phyloP scores from a whole-genome alignment of 345 rosid species.

The Carallia pectinifolia region DNA sequence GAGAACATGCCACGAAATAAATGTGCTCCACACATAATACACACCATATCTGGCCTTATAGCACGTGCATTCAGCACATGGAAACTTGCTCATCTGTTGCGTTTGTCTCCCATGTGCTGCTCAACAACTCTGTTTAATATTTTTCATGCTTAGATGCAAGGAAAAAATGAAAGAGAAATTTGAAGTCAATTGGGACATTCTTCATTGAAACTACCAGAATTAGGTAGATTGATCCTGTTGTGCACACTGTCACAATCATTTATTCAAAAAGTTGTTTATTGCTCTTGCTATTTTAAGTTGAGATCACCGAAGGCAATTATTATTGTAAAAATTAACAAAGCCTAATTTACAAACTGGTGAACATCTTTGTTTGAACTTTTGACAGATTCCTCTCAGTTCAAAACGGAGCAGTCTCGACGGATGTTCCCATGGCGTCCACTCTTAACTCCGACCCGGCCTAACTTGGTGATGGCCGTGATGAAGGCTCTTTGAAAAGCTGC shows the following conservation, averaged over 20 bases:
- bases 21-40: too few relatives aligned
- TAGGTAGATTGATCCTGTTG: too few relatives aligned
- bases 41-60: too few relatives aligned
- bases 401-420: constrained; percentile 21
- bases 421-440: constrained; percentile 16
- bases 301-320: neutral
- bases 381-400: neutral
- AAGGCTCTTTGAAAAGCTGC: constrained; percentile 21
- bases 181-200: neutral
- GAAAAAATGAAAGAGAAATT: neutral
- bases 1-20: too few relatives aligned
- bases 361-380: neutral
- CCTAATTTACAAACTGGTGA: neutral
- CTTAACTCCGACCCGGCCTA: constrained; percentile 22
- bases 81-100: too few relatives aligned
- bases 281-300: neutral
- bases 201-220: neutral
- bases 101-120: neutral
- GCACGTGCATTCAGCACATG: too few relatives aligned
- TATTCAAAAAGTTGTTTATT: too few relatives aligned
- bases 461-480: constrained; percentile 14
- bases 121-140: neutral
- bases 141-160: neutral
- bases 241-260: too few relatives aligned
- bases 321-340: neutral